phyloP scores from a whole-genome alignment of 306 rosid genomes.

The Phaseolus lunatus region DNA sequence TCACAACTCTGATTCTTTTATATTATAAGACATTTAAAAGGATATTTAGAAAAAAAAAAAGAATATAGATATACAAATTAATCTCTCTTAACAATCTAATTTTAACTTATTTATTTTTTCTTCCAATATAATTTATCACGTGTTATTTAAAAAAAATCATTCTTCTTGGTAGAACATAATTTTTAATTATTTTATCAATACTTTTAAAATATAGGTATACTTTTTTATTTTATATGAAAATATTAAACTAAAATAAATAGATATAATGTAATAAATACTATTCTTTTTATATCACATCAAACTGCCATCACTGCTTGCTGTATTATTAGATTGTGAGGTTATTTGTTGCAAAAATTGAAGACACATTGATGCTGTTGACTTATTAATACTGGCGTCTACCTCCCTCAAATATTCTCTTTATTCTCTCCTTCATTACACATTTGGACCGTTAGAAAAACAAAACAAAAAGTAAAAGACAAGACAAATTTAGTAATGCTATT shows the following conservation, averaged over 20 bases:
- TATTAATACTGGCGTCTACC: conserved; percentile 1
- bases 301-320: not conserved
- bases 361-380: conserved; percentile 40
- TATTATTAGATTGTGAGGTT: not conserved
- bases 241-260: not conserved
- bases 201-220: too few relatives aligned
- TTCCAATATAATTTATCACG: too few relatives aligned
- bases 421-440: not conserved
- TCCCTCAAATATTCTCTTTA: conserved; percentile 19
- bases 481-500: not conserved
- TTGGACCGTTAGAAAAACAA: conserved; percentile 31
- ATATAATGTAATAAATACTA: not conserved
- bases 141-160: too few relatives aligned
- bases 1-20: too few relatives aligned
- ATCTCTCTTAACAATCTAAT: too few relatives aligned
- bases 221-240: too few relatives aligned
- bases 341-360: conserved; percentile 34
- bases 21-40: too few relatives aligned
- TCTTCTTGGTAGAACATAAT: too few relatives aligned
- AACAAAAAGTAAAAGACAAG: not conserved
- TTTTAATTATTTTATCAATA: too few relatives aligned
- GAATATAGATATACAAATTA: too few relatives aligned
- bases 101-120: too few relatives aligned
- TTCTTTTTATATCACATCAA: not conserved
- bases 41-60: too few relatives aligned